These are phyloP conservation scores for Mentha longifolia DNA, from an alignment of 257 asterid genomes.

Conservation along the genomic window DNA sequence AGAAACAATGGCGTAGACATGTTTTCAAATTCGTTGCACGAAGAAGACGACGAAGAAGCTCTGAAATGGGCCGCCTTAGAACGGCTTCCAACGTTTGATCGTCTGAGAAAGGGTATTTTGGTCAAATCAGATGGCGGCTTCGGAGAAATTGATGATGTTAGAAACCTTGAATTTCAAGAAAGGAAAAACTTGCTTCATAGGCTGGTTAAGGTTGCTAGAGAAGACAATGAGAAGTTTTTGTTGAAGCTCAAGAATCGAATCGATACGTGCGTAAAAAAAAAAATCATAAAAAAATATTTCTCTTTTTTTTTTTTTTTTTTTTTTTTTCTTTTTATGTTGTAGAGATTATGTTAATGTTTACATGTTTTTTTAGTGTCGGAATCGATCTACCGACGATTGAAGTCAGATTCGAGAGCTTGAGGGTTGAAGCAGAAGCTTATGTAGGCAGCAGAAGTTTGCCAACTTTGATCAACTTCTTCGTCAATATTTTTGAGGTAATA, in stretches of 20 bases:
- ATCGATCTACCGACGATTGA: conserved; percentile 46
- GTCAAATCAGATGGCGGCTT: conserved; percentile 35
- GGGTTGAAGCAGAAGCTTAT: conserved; percentile 43
- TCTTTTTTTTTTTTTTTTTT: no score
- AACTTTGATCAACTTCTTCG: conserved; percentile 46
- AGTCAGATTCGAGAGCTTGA: conserved; percentile 49
- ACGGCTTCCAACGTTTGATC: conserved; percentile 51
- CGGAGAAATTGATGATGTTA: conserved; percentile 35
- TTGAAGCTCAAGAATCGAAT: no score
- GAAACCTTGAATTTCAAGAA: conserved; percentile 35
- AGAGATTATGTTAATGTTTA: background rate
- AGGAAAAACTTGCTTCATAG: conserved; percentile 36
- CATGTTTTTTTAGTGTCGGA: conserved; percentile 41
- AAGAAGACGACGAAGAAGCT: conserved; percentile 53
- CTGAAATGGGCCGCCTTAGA: conserved; percentile 60
- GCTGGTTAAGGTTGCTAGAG: conserved; percentile 39
- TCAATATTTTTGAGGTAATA: conserved; percentile 53
- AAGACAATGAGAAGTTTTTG: conserved; percentile 43
- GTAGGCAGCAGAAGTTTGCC: conserved; percentile 49
- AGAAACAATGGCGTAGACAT: conserved; percentile 17
- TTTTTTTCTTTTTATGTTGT: no score
- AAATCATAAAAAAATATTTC: no score
- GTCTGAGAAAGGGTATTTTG: conserved; percentile 52
- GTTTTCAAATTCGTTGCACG: conserved; percentile 27
- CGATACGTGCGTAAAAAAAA: no score